Percentiles rank a stretch among this genome's conserved stretches.
These are phyloP conservation scores for Rhizophagus sp. DNA, from an alignment of 192 early-diverging fungal species.

Conservation along the genomic window DNA sequence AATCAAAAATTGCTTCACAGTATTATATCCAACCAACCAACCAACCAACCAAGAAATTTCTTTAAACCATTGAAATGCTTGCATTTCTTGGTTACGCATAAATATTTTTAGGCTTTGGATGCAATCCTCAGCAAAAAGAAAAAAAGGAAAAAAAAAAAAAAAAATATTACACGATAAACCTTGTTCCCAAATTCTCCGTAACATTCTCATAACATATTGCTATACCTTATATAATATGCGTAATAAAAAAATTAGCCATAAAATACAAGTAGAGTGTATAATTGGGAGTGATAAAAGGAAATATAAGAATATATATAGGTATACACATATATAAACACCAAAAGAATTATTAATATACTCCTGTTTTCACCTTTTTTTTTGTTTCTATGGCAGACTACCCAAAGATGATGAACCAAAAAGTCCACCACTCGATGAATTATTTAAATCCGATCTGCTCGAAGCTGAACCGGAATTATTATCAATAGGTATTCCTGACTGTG, in stretches of 20 bases:
- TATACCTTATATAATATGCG: neutral
- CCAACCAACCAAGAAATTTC: neutral
- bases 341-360: neutral
- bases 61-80: neutral
- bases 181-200: neutral
- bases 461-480: neutral
- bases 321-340: neutral
- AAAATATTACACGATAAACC: conserved; percentile 15
- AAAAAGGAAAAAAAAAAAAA: too few species aligned
- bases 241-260: neutral
- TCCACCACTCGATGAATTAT: neutral
- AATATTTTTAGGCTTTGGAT: neutral
- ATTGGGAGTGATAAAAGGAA: neutral
- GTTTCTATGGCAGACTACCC: neutral
- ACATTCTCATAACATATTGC: neutral
- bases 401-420: neutral
- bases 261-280: neutral
- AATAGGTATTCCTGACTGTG: neutral
- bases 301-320: neutral
- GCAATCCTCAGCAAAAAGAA: neutral
- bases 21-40: neutral
- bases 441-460: neutral
- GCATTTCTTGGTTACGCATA: neutral
- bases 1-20: neutral
- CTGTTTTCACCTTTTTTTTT: neutral